Evolutionary conservation across 768 basidiomycete genomes (phyloP), one percentile per base, ranked within the genome.

Genomic region (Sarcomyxa edulis): DNA sequence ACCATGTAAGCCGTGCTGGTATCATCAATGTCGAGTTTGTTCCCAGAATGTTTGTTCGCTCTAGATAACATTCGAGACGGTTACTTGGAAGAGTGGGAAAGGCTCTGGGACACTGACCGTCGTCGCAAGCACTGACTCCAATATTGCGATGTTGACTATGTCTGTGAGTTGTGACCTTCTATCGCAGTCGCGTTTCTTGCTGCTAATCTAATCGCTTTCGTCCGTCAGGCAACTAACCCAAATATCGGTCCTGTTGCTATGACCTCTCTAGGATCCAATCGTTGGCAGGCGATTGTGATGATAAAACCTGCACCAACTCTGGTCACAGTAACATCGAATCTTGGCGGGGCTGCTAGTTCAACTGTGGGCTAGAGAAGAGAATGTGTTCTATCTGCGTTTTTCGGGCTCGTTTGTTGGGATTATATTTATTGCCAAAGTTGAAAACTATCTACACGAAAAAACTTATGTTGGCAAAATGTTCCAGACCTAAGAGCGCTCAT

Each of bases 61-160:
- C 32, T 18, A 41, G 27, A 46, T 53, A 22, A 38, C 50, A 5
- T 38, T 50, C 3, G 47, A 44, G 27, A 14, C 36, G 22, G 41
- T 50, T 10, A 21, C 39, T 15, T 48, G 50, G 42, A 32, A 48
- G 32, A 48, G 43, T 9, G 51, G 51, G 27, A 32, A 41, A 36
- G 48, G 49, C 2, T 43, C 40, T 23, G 47, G 47, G 3, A 44
- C 30, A 19, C 39, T 43, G 14, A 47, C 51, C 6, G 49, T 48
- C 6, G 43, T 39, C 22, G 51, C 51, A 1, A 16, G n/a, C 1
- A 48, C 51, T 5, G 42, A 47, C 20, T 35, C 12, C 12, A 8
- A 18, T 6, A 9, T 29, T 18, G 37, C 50, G 3, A 29, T 36
- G 16, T 28, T 52, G 11, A 49, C 48, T 29, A 36, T 52, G 42